Percentiles rank a stretch among this genome's conserved stretches.
These are phyloP conservation scores for Triticum aestivum DNA, from an alignment of 176 grass and related monocot genomes.

Conservation along the genomic window DNA sequence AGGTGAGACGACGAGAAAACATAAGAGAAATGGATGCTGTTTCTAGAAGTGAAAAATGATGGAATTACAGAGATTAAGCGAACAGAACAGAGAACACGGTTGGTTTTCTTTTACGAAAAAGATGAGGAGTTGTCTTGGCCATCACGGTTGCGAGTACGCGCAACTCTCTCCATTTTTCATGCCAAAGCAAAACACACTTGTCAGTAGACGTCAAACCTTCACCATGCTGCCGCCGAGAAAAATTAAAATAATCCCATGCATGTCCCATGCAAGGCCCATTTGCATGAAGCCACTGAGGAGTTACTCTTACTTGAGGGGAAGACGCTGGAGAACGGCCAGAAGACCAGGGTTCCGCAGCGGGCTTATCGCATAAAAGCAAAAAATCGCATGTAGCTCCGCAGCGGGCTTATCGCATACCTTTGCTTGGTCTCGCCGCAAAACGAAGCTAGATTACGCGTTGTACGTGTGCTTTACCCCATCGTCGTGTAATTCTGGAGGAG, in stretches of 20 bases:
- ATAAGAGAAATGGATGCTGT: neutral
- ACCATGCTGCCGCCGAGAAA: neutral
- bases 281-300: neutral
- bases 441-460: neutral
- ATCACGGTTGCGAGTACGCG: conserved; percentile 46
- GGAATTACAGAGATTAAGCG: neutral
- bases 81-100: neutral
- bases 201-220: neutral
- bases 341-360: conserved; percentile 32
- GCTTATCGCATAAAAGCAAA: neutral
- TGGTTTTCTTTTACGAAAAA: conserved; percentile 29
- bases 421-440: conserved; percentile 32
- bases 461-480: neutral
- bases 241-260: neutral
- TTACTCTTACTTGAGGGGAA: conserved; percentile 38
- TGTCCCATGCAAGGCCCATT: neutral
- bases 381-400: neutral
- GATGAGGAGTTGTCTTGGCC: neutral
- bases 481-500: neutral
- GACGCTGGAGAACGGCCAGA: conserved; percentile 48
- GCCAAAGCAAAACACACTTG: conserved; percentile 43
- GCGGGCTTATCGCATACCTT: neutral
- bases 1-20: neutral
- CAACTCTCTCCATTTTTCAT: conserved; percentile 22
- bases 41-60: neutral